Conservation (phyloP, 306 rosid genomes). For the Glycine soja region DNA sequence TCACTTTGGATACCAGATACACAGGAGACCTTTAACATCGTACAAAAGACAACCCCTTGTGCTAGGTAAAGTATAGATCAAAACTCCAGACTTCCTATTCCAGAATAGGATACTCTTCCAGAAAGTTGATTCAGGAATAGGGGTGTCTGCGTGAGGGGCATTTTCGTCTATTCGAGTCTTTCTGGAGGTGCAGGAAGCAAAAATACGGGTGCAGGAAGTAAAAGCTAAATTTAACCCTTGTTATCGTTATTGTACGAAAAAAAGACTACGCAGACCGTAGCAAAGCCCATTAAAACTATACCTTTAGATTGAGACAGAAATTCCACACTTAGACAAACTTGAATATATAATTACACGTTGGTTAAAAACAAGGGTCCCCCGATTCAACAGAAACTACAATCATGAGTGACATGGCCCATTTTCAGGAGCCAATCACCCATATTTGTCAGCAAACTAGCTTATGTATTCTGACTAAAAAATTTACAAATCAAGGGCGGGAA, state of each 20-base stretch:
- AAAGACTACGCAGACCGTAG: no score
- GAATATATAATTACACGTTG: slow-evolving; percentile 52
- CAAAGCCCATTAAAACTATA: no score
- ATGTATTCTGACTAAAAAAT: slow-evolving; percentile 53
- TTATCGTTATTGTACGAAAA: no score
- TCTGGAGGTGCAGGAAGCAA: no score
- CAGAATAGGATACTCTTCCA: no score
- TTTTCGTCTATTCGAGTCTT: no score
- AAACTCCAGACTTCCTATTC: no score
- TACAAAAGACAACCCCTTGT: not conserved
- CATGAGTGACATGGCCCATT: slow-evolving; percentile 45
- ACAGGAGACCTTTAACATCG: not conserved
- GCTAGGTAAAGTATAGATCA: not conserved
- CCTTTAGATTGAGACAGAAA: not conserved
- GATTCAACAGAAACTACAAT: slow-evolving; percentile 40
- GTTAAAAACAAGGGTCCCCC: slow-evolving; percentile 43
- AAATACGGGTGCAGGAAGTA: no score
- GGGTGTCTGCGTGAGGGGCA: no score
- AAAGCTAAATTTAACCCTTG: no score
- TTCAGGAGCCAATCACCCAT: slow-evolving; percentile 51
- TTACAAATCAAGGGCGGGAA: slow-evolving; percentile 67
- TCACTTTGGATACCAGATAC: not conserved
- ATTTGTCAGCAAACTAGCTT: slow-evolving; percentile 55
- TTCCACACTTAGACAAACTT: slow-evolving; percentile 47
- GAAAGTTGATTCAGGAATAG: no score